These are phyloP conservation scores for Conringia planisiliqua DNA, from an alignment of 345 rosid genomes.

Conservation along the genomic window DNA sequence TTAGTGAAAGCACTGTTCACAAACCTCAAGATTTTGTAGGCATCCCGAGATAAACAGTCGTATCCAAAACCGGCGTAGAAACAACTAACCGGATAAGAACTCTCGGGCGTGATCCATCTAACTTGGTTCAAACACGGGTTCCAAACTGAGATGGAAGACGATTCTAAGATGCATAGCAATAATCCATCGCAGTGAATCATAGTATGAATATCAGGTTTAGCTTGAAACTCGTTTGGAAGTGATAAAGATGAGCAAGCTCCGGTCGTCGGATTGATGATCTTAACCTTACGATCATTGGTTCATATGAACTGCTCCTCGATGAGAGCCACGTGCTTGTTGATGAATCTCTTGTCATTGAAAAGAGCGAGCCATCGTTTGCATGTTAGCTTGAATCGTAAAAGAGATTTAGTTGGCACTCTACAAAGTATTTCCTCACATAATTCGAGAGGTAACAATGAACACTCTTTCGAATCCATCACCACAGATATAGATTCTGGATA, in stretches of 20 bases:
- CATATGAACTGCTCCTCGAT: not conserved
- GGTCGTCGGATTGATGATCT: constrained; percentile 1
- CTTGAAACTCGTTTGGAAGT: constrained; percentile 9
- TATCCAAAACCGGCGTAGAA: constrained; percentile 15
- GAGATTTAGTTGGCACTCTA: constrained; percentile 20
- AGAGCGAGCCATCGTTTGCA: constrained; percentile 19
- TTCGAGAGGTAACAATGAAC: constrained; percentile 5
- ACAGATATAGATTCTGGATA: not conserved
- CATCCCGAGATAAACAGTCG: not conserved
- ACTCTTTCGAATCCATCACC: constrained; percentile 15
- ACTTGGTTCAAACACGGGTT: constrained; percentile 21
- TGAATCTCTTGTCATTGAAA: constrained; percentile 11
- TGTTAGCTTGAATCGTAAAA: constrained; percentile 14
- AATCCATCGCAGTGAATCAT: constrained; percentile 19
- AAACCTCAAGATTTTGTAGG: constrained; percentile 12
- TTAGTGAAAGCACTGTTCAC: not conserved
- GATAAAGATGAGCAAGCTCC: not conserved
- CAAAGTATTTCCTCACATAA: constrained; percentile 15
- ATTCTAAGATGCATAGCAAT: constrained; percentile 18
- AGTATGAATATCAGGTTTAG: not conserved
- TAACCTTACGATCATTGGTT: not conserved
- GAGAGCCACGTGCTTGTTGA: constrained; percentile 18
- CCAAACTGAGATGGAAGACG: constrained; percentile 4
- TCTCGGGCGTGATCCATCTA: constrained; percentile 3
- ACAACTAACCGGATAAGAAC: not conserved